phyloP scores from a whole-genome alignment of 768 basidiomycete species.

The Agaricus blazei region DNA sequence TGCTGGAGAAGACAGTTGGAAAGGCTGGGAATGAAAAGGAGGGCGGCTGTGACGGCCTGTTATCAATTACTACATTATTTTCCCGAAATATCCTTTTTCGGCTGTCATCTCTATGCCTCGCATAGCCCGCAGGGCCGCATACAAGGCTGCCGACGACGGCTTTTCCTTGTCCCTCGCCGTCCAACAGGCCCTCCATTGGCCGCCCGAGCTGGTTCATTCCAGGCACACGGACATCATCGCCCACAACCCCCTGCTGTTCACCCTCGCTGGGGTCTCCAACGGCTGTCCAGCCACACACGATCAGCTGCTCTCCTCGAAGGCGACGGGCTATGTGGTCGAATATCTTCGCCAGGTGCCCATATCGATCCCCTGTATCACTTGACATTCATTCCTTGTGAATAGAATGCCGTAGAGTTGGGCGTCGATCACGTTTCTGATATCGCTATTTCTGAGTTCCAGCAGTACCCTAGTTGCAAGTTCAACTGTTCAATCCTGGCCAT shows the following conservation, averaged over 20 bases:
- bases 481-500: not conserved
- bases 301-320: conserved; percentile 43
- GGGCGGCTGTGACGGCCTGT: conserved; percentile 18
- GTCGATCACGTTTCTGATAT: conserved; percentile 49
- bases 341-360: conserved; percentile 45
- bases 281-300: conserved; percentile 30
- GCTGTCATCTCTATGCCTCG: conserved; percentile 9
- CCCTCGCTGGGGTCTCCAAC: conserved; percentile 51
- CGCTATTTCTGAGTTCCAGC: not conserved
- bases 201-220: not conserved
- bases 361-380: not conserved
- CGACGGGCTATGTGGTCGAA: conserved; percentile 42
- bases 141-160: conserved; percentile 11
- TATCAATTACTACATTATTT: conserved; percentile 15
- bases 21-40: conserved; percentile 16
- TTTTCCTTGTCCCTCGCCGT: conserved; percentile 7
- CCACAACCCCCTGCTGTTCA: conserved; percentile 22
- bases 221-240: not conserved
- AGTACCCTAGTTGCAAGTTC: conserved; percentile 5
- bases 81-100: conserved; percentile 9
- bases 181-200: conserved; percentile 4
- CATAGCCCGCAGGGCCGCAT: conserved; percentile 9
- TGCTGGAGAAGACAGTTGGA: conserved; percentile 22
- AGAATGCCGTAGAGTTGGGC: conserved; percentile 61
- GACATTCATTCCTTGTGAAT: conserved; percentile 6